These are phyloP conservation scores for Hyphopichia buzzinii DNA, from an alignment of 1,139 yeast genomes.

Conservation along the genomic window DNA sequence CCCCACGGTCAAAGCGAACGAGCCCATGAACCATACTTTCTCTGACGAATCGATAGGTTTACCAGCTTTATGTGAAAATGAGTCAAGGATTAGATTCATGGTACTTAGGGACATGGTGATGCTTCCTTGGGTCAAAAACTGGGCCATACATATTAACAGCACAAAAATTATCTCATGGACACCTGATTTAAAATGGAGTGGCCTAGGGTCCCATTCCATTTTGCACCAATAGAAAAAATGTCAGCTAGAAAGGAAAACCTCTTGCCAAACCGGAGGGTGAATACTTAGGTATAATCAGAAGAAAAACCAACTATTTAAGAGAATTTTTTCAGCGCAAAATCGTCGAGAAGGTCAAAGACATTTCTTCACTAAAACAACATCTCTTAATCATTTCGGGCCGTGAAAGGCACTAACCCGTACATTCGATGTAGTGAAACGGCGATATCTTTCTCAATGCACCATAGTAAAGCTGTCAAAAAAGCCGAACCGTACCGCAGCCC, in stretches of 20 bases:
- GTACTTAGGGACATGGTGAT: conserved; percentile 40
- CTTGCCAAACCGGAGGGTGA: no score
- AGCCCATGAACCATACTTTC: conserved; percentile 56
- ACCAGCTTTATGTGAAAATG: conserved; percentile 19
- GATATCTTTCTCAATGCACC: not conserved
- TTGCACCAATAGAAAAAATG: no score
- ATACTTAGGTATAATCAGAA: no score
- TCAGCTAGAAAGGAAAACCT: no score
- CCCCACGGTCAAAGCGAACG: conserved; percentile 55
- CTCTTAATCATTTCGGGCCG: not conserved
- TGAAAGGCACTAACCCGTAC: conserved; percentile 1
- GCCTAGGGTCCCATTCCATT: conserved; percentile 9
- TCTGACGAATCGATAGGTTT: conserved; percentile 16
- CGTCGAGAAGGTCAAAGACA: not conserved
- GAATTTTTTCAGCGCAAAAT: no score
- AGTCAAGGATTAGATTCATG: conserved; percentile 34
- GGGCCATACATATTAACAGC: conserved; percentile 35
- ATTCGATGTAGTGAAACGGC: not conserved
- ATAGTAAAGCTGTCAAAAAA: not conserved
- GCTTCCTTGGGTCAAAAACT: conserved; percentile 38
- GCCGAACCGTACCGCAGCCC: not conserved
- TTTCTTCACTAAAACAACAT: not conserved
- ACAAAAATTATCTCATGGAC: conserved; percentile 31
- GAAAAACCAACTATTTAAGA: no score
- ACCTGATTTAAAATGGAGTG: conserved; percentile 13